Evolutionary conservation across 1,284 basidiomycete genomes (phyloP), one percentile per base, ranked within the genome.

Genomic region (Ustilago lituana): DNA sequence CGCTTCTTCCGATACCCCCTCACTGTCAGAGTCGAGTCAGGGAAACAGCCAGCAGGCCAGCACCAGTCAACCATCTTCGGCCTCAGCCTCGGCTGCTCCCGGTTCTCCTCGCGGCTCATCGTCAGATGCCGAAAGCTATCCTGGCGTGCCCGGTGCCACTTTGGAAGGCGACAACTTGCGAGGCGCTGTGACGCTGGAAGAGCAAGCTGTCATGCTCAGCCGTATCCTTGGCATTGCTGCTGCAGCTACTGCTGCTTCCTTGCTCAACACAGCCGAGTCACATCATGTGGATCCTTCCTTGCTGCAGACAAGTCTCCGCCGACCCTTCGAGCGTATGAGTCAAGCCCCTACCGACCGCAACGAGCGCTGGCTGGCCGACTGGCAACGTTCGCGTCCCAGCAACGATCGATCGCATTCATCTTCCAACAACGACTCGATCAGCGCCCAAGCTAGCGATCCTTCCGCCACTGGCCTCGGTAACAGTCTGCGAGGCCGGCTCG

Each of bases 161-260:
- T 22, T 41, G 10, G 56, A 70, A 15, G 61, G 55, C 15, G 59
- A 66, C 4, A 39, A 57, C 27, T 54, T 63, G 17, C 73, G 75
- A 31, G 52, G 62, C 20, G 76, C 70, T 1, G 79, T 77, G 11
- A 77, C 79, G 22, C 50, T 80, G 1, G 77, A 77, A 35, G 79
- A 80, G 44, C 79, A 81, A 56, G 78, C 77, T 15, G 72, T 72
- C 46, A 81, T 81, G 78, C 65, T 81, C 11, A 72, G 70, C 48
- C 67, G 77, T 10, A 78, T 81, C 19, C 53, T 79, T 6, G 64
- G 70, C 29, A 74, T 81, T 19, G 79, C 79, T 8, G 67, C 79
- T 8, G 78, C 79, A 20, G 79, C 78, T 3, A 81, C 79, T 5
- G 79, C 79, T 22, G 71, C 78, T 2, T 81, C 79, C 12, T 56